These are phyloP conservation scores for Pseudogymnoascus pannorum DNA, from an alignment of 2,329 filamentous ascomycete species.

Conservation along the genomic window DNA sequence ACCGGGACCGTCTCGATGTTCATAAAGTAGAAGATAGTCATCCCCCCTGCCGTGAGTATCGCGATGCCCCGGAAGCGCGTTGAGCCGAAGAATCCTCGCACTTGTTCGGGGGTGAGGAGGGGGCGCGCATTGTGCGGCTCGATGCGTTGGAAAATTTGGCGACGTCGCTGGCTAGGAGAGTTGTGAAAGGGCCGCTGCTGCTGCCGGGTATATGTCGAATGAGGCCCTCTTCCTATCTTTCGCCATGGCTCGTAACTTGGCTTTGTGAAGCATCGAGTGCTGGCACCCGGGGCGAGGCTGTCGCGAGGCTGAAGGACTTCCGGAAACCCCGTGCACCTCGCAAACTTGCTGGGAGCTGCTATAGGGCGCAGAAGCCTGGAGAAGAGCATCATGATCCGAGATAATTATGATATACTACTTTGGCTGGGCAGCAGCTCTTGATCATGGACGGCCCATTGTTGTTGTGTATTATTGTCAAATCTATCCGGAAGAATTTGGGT, in stretches of 20 bases:
- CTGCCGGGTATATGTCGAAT: background rate
- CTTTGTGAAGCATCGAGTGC: background rate
- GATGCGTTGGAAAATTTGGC: slow-evolving; percentile 1
- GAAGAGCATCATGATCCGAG: background rate
- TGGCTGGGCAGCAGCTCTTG: background rate
- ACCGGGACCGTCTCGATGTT: slow-evolving; percentile 69
- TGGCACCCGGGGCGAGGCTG: background rate
- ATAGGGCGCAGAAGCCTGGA: background rate
- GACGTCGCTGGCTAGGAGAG: background rate
- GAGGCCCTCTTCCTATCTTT: background rate
- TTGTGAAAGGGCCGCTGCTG: background rate
- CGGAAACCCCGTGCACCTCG: background rate
- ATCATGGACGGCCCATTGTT: background rate
- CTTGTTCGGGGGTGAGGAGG: slow-evolving; percentile 32
- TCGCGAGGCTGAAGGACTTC: background rate
- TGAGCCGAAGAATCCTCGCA: slow-evolving; percentile 29
- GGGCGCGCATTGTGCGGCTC: slow-evolving; percentile 26
- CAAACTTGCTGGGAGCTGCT: background rate
- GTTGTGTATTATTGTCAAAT: background rate
- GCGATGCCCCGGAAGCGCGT: slow-evolving; percentile 34
- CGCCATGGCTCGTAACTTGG: background rate
- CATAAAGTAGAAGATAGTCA: slow-evolving; percentile 51
- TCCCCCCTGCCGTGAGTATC: slow-evolving; percentile 34
- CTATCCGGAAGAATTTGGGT: background rate
- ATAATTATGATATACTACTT: background rate